phyloP scores from a whole-genome alignment of 768 basidiomycete species.

The Macrolepiota fuliginosa region DNA sequence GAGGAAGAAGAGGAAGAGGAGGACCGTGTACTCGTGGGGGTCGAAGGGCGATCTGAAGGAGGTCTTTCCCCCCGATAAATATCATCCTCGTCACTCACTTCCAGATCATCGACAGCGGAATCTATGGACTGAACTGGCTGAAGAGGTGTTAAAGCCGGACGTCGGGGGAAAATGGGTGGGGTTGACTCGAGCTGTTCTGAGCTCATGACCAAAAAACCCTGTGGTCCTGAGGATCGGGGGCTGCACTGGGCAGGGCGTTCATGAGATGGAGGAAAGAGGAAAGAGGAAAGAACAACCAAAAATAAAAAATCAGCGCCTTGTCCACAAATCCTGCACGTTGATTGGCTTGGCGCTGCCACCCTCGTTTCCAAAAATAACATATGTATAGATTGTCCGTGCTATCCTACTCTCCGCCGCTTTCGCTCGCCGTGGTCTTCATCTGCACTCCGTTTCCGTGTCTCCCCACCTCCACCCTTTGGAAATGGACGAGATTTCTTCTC shows the following conservation, averaged over 20 bases:
- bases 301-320: slow-evolving; percentile 4
- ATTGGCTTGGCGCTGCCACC: not conserved
- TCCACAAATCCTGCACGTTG: not conserved
- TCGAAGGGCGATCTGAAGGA: slow-evolving; percentile 23
- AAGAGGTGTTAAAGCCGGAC: not conserved
- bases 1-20: slow-evolving; percentile 40
- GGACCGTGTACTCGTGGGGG: slow-evolving; percentile 28
- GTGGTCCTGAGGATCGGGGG: not conserved
- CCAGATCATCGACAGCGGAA: slow-evolving; percentile 17
- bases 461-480: slow-evolving; percentile 23
- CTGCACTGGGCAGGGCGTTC: slow-evolving; percentile 5
- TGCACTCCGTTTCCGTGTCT: slow-evolving; percentile 8
- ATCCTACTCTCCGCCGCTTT: slow-evolving; percentile 15
- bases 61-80: slow-evolving; percentile 60
- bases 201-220: slow-evolving; percentile 3
- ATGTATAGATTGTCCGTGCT: not conserved
- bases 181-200: slow-evolving; percentile 1
- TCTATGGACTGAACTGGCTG: slow-evolving; percentile 15
- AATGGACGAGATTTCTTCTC: slow-evolving; percentile 87
- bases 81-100: slow-evolving; percentile 35
- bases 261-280: slow-evolving; percentile 5
- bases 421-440: slow-evolving; percentile 12
- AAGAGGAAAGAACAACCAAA: slow-evolving; percentile 4
- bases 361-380: slow-evolving; percentile 1
- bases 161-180: not conserved